Evolutionary conservation across 495 filamentous ascomycete species (phyloP).

Genomic region (Penicillium cinerascens): DNA sequence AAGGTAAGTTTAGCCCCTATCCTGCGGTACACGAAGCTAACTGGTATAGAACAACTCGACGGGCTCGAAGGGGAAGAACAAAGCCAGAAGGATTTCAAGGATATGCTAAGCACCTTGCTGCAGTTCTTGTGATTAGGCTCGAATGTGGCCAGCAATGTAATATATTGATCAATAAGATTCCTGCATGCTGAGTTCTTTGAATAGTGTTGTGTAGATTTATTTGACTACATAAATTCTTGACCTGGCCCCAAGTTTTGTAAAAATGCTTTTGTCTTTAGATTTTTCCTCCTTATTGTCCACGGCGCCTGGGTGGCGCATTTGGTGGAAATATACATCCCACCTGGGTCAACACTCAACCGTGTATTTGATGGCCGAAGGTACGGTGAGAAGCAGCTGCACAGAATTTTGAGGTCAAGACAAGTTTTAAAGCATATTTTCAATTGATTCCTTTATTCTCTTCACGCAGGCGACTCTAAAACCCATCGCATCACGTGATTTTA

Average conservation of each 20-base stretch:
- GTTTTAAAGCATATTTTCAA: no score
- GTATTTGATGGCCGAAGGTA: no score
- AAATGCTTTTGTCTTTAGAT: no score
- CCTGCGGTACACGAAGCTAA: conserved; percentile 11
- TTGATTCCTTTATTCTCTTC: no score
- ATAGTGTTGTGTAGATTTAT: background rate
- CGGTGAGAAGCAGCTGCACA: no score
- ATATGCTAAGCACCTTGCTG: conserved; percentile 68
- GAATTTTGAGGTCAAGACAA: no score
- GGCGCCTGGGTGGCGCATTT: no score
- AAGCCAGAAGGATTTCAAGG: conserved; percentile 57
- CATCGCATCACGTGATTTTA: no score
- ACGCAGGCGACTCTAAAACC: background rate
- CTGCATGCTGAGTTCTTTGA: background rate
- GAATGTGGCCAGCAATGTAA: background rate
- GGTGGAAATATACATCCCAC: no score
- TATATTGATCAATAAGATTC: background rate
- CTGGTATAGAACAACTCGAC: conserved; percentile 55
- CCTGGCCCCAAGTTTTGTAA: no score
- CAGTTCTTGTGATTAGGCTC: conserved; percentile 35
- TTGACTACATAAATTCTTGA: background rate
- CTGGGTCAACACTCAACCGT: no score
- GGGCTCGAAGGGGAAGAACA: conserved; percentile 55
- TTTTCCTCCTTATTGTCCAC: no score
- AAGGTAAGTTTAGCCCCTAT: conserved; percentile 46